phyloP scores from a whole-genome alignment of 2,329 filamentous ascomycete genomes.

The Leptosphaerulina australis region DNA sequence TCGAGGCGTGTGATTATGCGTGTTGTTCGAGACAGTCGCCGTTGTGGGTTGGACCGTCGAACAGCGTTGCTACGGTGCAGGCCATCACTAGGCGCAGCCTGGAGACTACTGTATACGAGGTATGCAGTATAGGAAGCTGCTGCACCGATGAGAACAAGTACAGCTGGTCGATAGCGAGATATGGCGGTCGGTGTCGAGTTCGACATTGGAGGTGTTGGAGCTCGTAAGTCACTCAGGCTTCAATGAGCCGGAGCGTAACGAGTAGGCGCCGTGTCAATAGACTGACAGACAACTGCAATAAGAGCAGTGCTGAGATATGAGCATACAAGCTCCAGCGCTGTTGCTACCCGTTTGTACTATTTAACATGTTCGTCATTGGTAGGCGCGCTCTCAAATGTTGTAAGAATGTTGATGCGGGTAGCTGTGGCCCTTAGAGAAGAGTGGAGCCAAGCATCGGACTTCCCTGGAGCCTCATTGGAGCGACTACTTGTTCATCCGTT shows the following conservation, averaged over 20 bases:
- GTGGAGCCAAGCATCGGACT: constrained; percentile 5
- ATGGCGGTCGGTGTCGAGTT: constrained; percentile 41
- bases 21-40: constrained; percentile 32
- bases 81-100: constrained; percentile 33
- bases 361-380: constrained; percentile 10
- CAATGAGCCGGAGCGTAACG: not conserved
- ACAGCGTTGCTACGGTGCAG: constrained; percentile 72
- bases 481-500: not conserved
- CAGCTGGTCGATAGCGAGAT: constrained; percentile 53
- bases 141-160: constrained; percentile 63
- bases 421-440: not conserved
- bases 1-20: constrained; percentile 26
- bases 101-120: constrained; percentile 59
- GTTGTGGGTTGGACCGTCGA: constrained; percentile 56
- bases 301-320: constrained; percentile 8
- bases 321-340: constrained; percentile 18
- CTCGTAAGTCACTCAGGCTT: not conserved
- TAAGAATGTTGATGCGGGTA: not conserved
- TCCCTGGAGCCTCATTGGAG: constrained; percentile 9
- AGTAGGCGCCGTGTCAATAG: constrained; percentile 1
- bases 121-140: constrained; percentile 65
- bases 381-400: not conserved
- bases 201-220: constrained; percentile 33
- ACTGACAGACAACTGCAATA: not conserved
- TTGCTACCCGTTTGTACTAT: constrained; percentile 24